Percentiles rank a stretch among this genome's conserved stretches.
These are phyloP conservation scores for Colletotrichum aenigma DNA, from an alignment of 2,329 filamentous ascomycete genomes.

Conservation along the genomic window DNA sequence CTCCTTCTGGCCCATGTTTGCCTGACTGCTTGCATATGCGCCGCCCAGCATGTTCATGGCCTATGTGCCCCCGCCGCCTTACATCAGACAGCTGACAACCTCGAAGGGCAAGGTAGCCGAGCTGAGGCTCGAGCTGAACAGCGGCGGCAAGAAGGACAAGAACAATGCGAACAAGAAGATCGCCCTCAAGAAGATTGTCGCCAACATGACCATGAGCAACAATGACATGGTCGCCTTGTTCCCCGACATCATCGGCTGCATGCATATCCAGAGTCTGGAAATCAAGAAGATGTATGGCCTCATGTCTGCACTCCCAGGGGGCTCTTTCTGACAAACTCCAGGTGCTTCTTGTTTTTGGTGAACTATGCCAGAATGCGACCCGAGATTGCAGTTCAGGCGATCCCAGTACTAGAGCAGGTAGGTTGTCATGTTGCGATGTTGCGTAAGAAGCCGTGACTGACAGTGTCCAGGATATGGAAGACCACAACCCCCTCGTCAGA, in stretches of 20 bases:
- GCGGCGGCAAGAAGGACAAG: conserved; percentile 97
- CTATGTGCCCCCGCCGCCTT: conserved; percentile 51
- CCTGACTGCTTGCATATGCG: not conserved
- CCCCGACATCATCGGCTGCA: conserved; percentile 92
- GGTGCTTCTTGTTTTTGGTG: conserved; percentile 97
- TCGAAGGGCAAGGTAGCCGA: conserved; percentile 98
- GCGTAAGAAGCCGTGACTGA: conserved; percentile 17
- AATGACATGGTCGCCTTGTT: conserved; percentile 99
- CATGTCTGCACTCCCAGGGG: not conserved
- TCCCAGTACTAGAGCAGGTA: conserved; percentile 85
- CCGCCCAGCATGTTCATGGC: conserved; percentile 55
- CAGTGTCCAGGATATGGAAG: conserved; percentile 79
- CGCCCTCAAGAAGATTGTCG: conserved; percentile 98
- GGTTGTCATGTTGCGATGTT: conserved; percentile 25
- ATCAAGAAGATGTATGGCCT: conserved; percentile 96
- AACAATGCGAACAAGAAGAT: conserved; percentile 95
- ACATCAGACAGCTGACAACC: conserved; percentile 56
- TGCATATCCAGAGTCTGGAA: conserved; percentile 92
- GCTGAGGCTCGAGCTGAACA: conserved; percentile 91
- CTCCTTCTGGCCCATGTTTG: not conserved
- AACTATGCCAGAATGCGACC: conserved; percentile 96
- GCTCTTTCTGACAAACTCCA: conserved; percentile 39
- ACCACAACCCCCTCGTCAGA: conserved; percentile 88
- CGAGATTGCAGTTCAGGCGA: conserved; percentile 90
- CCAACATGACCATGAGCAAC: conserved; percentile 99